A percentile compares a stretch with the other conserved stretches of the same genome.
Evolutionary conservation across 345 rosid species (phyloP).

Genomic region (Kandelia obovata): DNA sequence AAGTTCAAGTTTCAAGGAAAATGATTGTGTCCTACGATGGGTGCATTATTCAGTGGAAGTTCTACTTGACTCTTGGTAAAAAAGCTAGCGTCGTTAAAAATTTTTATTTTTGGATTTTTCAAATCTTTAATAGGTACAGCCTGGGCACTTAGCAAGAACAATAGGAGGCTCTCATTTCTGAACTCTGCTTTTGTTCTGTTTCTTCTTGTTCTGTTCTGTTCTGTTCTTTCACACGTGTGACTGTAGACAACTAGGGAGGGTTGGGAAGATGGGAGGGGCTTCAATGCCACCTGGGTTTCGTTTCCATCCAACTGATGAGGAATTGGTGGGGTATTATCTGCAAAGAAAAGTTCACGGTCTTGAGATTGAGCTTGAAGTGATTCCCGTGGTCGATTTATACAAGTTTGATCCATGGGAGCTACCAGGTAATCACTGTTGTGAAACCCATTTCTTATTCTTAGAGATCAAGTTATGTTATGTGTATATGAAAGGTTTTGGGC

Average conservation of each 20-base stretch:
- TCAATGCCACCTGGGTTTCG: constrained; percentile 89
- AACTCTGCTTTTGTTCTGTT: not conserved
- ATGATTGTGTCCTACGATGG: constrained; percentile 58
- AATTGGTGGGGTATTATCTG: constrained; percentile 74
- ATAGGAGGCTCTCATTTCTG: not conserved
- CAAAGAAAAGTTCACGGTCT: constrained; percentile 66
- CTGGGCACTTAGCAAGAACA: constrained; percentile 24
- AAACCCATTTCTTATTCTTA: not conserved
- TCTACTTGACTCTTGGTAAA: constrained; percentile 50
- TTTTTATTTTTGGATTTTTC: constrained; percentile 82
- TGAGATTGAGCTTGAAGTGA: constrained; percentile 82
- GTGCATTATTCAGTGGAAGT: constrained; percentile 46
- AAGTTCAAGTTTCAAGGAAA: constrained; percentile 31
- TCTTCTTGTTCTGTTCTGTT: not conserved
- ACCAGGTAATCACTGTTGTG: constrained; percentile 51
- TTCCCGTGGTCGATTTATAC: constrained; percentile 75
- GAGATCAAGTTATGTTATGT: no score
- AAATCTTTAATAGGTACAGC: constrained; percentile 54
- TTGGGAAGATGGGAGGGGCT: constrained; percentile 52
- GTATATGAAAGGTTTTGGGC: no score
- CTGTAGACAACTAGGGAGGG: not conserved
- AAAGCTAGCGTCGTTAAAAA: constrained; percentile 51
- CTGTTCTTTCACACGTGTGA: not conserved
- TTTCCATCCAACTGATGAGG: constrained; percentile 93
- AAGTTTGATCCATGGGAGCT: constrained; percentile 98